A percentile compares a stretch with the other conserved stretches of the same genome.
phyloP scores from a whole-genome alignment of 2,329 filamentous ascomycete species.

The Aspergillus sp. region DNA sequence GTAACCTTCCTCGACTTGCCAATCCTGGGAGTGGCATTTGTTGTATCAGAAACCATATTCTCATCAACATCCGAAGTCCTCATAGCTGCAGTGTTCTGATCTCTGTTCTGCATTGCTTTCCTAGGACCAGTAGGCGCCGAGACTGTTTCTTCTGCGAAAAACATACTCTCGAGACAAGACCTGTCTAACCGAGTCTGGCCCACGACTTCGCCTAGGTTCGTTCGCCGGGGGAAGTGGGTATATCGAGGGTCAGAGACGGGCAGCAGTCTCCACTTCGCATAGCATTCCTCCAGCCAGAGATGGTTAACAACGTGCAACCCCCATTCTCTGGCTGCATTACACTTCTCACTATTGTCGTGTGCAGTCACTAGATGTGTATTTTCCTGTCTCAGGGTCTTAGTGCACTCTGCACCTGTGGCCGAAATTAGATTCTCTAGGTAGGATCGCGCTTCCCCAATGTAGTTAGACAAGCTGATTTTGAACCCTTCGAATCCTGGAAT shows the following conservation, averaged over 20 bases:
- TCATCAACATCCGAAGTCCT: constrained; percentile 20
- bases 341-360: constrained; percentile 87
- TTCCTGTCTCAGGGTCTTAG: constrained; percentile 90
- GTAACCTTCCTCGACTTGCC: constrained; percentile 29
- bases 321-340: constrained; percentile 89
- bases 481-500: constrained; percentile 76
- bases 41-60: constrained; percentile 15
- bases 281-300: constrained; percentile 96
- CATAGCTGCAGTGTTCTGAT: constrained; percentile 30
- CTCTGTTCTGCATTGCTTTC: constrained; percentile 36
- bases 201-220: constrained; percentile 89
- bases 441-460: constrained; percentile 87
- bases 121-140: constrained; percentile 17
- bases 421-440: constrained; percentile 91
- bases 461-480: constrained; percentile 90
- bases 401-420: constrained; percentile 83
- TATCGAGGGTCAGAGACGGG: constrained; percentile 73
- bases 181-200: constrained; percentile 84
- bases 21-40: constrained; percentile 27
- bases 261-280: constrained; percentile 80
- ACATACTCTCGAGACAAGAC: constrained; percentile 68
- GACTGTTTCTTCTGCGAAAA: constrained; percentile 46
- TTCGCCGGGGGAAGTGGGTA: constrained; percentile 80
- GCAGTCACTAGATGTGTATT: constrained; percentile 96
- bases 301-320: constrained; percentile 88